Conservation (phyloP, 2,329 filamentous ascomycete species). For the Aspergillus carbonarius region DNA sequence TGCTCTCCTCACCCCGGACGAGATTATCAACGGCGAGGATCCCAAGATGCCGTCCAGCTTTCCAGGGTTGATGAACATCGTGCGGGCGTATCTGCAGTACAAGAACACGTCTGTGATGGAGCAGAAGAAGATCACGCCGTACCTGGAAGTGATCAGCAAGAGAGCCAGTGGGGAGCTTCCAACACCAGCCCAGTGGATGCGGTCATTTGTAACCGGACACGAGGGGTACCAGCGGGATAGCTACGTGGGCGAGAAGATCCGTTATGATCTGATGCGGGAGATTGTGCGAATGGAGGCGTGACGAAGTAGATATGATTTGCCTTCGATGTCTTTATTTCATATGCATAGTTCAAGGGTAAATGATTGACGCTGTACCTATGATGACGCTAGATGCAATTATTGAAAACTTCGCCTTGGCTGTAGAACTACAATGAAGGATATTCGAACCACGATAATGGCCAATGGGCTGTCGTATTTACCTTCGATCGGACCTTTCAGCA, state of each 20-base stretch:
- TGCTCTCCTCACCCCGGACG: conserved; percentile 8
- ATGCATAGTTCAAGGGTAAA: not conserved
- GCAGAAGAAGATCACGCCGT: conserved; percentile 5
- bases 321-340: not conserved
- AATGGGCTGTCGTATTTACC: no score
- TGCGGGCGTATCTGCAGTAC: conserved; percentile 12
- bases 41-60: not conserved
- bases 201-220: conserved; percentile 12
- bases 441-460: no score
- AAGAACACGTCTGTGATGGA: conserved; percentile 2
- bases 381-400: no score
- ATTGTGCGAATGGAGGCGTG: not conserved
- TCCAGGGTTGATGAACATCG: conserved; percentile 14
- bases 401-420: no score
- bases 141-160: conserved; percentile 13
- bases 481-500: no score
- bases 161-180: conserved; percentile 14
- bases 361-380: not conserved
- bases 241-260: conserved; percentile 12
- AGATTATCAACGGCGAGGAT: conserved; percentile 18
- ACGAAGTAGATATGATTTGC: not conserved
- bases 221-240: conserved; percentile 15
- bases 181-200: conserved; percentile 18
- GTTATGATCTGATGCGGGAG: conserved; percentile 16
- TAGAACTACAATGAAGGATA: not conserved